Evolutionary conservation across 495 filamentous ascomycete species (phyloP), one percentile per base, ranked within the genome.

Genomic region (Friedmanniomyces endolithicus): DNA sequence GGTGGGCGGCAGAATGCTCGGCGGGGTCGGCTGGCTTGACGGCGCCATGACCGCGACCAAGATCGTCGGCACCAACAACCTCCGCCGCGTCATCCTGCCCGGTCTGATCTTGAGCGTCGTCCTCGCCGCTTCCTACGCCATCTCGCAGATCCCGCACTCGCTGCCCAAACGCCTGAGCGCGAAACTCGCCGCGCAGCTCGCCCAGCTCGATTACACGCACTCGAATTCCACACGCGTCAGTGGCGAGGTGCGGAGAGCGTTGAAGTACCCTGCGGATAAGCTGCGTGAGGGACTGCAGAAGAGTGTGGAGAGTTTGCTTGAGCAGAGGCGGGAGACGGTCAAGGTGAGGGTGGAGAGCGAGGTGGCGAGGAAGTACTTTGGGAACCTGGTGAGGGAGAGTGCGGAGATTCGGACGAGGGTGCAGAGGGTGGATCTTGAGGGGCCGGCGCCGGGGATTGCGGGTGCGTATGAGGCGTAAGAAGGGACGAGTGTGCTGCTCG

Each of bases 161-260:
- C 84, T 98, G 11, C 92, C 92, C 35, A 82, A 84, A 52, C 89
- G 90, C 31, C 80, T 98, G 17, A 85, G 81, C 46, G 76, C 74
- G 67, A 96, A 95, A 72, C 87, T 98, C 63, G 79, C 85, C 11
- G 70, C 78, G 37, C 82, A 84, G 61, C 83, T 98, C 25, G 72
- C 75, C 22, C 75, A 80, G 20, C 81, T 94, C 65, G 92, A 98
- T 72, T 98, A 96, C 66, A 84, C 89, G 11, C 94, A 98, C 69
- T 69, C 77, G 56, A 98, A 98, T 73, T 78, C 86, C 59, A 75
- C 76, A 24, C 85, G 92, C 24, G 90, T 98, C 58, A 82, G 84
- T 8, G 71, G 77, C 48, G 85, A 90, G 46, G 86, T 90, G 27
- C 85, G 90, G 50, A 86, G 88, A 65, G 85, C 94, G 17, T 81